phyloP scores from a whole-genome alignment of 2,329 filamentous ascomycete species.

The Thielaviopsis ethacetica region DNA sequence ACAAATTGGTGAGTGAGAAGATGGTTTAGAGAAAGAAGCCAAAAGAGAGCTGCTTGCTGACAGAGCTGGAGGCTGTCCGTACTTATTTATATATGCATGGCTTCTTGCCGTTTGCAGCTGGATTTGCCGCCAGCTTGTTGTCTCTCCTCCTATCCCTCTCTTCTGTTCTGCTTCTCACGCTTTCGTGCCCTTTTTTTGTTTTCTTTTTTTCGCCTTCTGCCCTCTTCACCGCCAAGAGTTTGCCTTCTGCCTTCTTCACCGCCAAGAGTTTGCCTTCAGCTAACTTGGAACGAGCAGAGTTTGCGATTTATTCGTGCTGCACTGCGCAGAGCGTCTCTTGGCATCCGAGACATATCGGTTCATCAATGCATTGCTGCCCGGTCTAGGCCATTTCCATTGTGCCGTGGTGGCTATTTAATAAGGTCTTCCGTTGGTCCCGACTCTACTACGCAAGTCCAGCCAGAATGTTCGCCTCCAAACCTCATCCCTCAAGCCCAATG shows the following conservation, averaged over 20 bases:
- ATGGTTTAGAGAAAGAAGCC: neutral
- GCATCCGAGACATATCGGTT: neutral
- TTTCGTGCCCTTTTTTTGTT: neutral
- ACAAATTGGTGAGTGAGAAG: neutral
- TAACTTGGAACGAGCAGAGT: neutral
- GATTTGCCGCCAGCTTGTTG: too few species aligned
- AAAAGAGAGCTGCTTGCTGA: neutral
- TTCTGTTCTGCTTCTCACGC: neutral
- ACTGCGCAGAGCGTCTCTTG: neutral
- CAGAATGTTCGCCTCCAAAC: too few species aligned
- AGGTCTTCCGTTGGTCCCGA: too few species aligned
- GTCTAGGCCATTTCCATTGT: too few species aligned
- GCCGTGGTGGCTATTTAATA: too few species aligned
- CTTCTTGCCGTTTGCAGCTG: neutral
- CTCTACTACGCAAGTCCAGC: too few species aligned
- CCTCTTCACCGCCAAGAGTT: neutral
- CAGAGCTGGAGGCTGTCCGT: neutral
- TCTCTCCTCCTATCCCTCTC: too few species aligned
- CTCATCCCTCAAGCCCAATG: too few species aligned
- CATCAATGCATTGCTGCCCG: neutral
- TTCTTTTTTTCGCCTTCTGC: neutral
- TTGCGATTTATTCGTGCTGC: too few species aligned
- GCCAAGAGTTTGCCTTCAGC: neutral
- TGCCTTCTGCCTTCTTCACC: neutral
- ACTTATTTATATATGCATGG: neutral